phyloP scores from a whole-genome alignment of 441 rosid species.

The Pelargonium myrrhifolium region DNA sequence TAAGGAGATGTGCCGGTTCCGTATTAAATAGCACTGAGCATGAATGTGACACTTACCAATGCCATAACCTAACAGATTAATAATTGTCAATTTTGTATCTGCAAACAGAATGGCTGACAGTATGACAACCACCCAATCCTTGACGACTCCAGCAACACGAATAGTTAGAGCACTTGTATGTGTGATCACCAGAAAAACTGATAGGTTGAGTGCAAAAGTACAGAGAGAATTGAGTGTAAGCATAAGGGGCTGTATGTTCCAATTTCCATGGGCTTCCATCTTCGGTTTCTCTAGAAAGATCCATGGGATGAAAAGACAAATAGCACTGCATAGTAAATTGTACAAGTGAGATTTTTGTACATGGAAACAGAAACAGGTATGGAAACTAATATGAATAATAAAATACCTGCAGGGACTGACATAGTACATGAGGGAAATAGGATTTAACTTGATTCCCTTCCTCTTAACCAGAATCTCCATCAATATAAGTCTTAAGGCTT shows the following conservation, averaged over 20 bases:
- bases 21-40: neutral
- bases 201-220: constrained; percentile 90
- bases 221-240: constrained; percentile 75
- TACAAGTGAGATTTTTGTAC: neutral
- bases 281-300: constrained; percentile 81
- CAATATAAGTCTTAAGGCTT: constrained; percentile 83
- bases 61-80: constrained; percentile 23
- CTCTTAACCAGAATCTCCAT: constrained; percentile 90
- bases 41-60: constrained; percentile 41
- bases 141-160: constrained; percentile 31
- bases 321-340: constrained; percentile 45
- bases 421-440: constrained; percentile 81
- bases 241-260: constrained; percentile 63
- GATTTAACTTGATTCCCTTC: constrained; percentile 88
- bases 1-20: neutral
- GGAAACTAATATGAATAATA: neutral
- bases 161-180: constrained; percentile 95
- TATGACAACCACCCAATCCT: constrained; percentile 24
- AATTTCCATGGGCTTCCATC: constrained; percentile 66
- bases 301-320: constrained; percentile 89
- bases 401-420: constrained; percentile 91
- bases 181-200: constrained; percentile 88
- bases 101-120: constrained; percentile 12
- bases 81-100: constrained; percentile 9
- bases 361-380: neutral